These are phyloP conservation scores for Ramaria sp. DNA, from an alignment of 768 basidiomycete genomes.

Conservation along the genomic window DNA sequence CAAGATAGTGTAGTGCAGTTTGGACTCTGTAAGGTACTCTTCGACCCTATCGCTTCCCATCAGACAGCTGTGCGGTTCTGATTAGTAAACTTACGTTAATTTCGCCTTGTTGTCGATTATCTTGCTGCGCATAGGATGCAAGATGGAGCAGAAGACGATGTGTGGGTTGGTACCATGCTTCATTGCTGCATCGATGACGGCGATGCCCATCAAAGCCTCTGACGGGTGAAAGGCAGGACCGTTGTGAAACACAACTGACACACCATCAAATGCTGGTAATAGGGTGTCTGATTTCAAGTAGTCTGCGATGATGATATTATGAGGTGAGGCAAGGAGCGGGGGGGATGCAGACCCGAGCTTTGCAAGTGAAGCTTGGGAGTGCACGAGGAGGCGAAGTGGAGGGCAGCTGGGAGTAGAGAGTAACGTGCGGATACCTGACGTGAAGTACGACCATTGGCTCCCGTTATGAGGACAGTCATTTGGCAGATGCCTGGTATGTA, in stretches of 20 bases:
- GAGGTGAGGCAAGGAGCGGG: background rate
- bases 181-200: slow-evolving; percentile 22
- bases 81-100: background rate
- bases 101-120: slow-evolving; percentile 18
- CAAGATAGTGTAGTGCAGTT: slow-evolving; percentile 25
- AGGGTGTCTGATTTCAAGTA: slow-evolving; percentile 17
- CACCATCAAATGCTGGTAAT: slow-evolving; percentile 14
- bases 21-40: slow-evolving; percentile 27
- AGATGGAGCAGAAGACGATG: slow-evolving; percentile 13
- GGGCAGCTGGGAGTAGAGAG: slow-evolving; percentile 1
- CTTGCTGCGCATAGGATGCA: background rate
- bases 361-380: background rate
- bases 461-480: background rate
- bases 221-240: slow-evolving; percentile 17
- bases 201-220: slow-evolving; percentile 23
- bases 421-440: slow-evolving; percentile 1
- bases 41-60: slow-evolving; percentile 11
- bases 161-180: slow-evolving; percentile 19
- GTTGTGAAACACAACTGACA: slow-evolving; percentile 21
- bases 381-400: background rate
- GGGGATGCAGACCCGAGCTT: background rate
- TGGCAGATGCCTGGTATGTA: background rate
- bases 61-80: background rate
- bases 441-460: background rate
- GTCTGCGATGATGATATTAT: slow-evolving; percentile 16